Base-by-base conservation (phyloP, 768 basidiomycete genomes). In the Mycena latifolia region DNA sequence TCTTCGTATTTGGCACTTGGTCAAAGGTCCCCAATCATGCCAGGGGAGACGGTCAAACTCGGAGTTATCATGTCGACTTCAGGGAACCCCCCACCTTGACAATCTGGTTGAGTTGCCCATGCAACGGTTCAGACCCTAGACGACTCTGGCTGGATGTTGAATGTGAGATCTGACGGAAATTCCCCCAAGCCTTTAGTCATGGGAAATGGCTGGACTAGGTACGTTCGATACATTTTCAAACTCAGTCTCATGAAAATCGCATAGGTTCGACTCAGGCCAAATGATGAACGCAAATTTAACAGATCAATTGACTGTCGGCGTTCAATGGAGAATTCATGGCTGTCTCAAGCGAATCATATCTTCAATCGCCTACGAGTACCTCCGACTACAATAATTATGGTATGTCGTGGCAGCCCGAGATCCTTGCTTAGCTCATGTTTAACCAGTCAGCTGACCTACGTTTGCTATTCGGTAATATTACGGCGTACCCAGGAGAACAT, bases 301-400 rank as follows among this genome's bases (percentile, higher is more conserved):
- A 41, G 39, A 41, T 27, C 7, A 27, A 37, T 37, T 22, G 35
- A 22, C 18, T 27, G 17, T n/a, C 55, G 28, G 4, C 12, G 25
- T 8, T 4, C 22, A 8, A 5, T 43, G 41, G 5, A 27, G 5
- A 22, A 55, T 20, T 1, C 25, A 14, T 57, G 55, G 55, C 55
- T 57, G 22, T 12, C 29, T 17, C 55, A 57, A 33, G 55, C 55
- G 18, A 57, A 57, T 28, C 18, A 57, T 17, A 57, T 57, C 31
- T 47, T 57, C 55, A 35, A 9, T 4, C 45, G 43, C 22, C 43
- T 57, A 17, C 4, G 15, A 0, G 41, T 51, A n/a, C 24, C 1
- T 50, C 47, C 22, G 25, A 51, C 20, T 29, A 51, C 35, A 35
- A 60, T 6, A 22, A 57, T 14, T 57, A 57, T 12, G n/a, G 55